Evolutionary conservation across 208 protist species (phyloP).

Genomic region (Naegleria fowleri): DNA sequence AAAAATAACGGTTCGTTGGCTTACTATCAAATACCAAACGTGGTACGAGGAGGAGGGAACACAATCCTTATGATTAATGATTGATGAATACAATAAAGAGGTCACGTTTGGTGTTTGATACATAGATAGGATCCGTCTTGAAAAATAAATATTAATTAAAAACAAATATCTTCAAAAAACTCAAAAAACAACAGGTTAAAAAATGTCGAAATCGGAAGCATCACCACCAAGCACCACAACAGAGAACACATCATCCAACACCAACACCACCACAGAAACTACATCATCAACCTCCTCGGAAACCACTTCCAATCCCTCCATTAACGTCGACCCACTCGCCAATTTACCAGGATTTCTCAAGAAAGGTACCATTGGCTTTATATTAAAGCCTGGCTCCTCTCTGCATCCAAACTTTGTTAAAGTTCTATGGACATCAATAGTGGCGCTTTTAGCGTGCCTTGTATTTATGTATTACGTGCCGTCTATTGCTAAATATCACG

Average conservation of each 20-base stretch:
- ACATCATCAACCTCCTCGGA: background rate
- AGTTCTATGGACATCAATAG: background rate
- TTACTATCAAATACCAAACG: too few relatives aligned
- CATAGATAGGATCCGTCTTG: too few relatives aligned
- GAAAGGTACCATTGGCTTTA: background rate
- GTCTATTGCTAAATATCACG: background rate
- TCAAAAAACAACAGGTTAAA: background rate
- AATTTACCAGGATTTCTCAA: background rate
- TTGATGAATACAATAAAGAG: too few relatives aligned
- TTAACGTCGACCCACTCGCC: background rate
- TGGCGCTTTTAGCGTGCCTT: background rate
- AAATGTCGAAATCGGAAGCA: background rate
- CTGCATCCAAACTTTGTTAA: background rate
- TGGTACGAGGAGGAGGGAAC: too few relatives aligned
- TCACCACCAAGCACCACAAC: background rate
- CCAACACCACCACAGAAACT: background rate
- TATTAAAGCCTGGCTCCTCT: constrained; percentile 14
- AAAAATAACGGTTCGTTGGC: too few relatives aligned
- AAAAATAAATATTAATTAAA: background rate
- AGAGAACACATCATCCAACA: background rate
- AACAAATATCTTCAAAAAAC: background rate
- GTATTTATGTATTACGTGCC: constrained; percentile 10
- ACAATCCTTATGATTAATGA: too few relatives aligned
- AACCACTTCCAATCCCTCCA: background rate
- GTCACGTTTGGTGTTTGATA: too few relatives aligned